Percentiles rank a stretch among this genome's conserved stretches.
Evolutionary conservation across 805 yeast genomes (phyloP).

Genomic region (Candida boleticola): DNA sequence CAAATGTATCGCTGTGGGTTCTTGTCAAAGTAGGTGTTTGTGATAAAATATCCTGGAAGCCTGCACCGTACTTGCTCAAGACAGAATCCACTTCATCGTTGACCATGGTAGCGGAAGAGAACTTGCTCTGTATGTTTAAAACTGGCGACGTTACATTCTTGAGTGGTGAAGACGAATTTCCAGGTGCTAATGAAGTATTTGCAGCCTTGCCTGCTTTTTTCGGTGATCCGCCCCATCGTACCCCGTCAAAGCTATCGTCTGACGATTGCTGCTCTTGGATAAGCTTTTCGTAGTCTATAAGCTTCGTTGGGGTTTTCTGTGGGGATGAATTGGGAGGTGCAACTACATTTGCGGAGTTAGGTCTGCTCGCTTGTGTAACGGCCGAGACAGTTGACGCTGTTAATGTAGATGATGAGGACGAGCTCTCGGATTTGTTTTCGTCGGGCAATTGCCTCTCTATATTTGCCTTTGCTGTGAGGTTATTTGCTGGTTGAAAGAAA

Average conservation of each 20-base stretch:
- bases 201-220: conserved; percentile 1
- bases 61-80: conserved; percentile 45
- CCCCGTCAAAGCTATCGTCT: conserved; percentile 44
- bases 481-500: conserved; percentile 35
- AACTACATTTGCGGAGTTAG: background rate
- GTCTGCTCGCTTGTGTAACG: background rate
- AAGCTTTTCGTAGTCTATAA: conserved; percentile 11
- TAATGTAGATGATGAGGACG: no score
- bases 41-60: conserved; percentile 25
- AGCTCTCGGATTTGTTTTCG: no score
- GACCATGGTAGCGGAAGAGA: conserved; percentile 15
- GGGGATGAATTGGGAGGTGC: background rate
- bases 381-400: background rate
- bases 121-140: conserved; percentile 6
- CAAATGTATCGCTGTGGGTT: conserved; percentile 29
- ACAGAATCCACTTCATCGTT: conserved; percentile 37
- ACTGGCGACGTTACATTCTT: conserved; percentile 18
- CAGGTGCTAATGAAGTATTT: background rate
- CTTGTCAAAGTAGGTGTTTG: conserved; percentile 36
- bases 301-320: conserved; percentile 5
- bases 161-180: conserved; percentile 45
- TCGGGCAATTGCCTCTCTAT: no score
- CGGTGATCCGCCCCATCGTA: conserved; percentile 45
- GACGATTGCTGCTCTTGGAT: conserved; percentile 32
- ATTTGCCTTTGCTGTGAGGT: conserved; percentile 15